Evolutionary conservation across 306 rosid species (phyloP).

Genomic region (Cicer yamashitae): DNA sequence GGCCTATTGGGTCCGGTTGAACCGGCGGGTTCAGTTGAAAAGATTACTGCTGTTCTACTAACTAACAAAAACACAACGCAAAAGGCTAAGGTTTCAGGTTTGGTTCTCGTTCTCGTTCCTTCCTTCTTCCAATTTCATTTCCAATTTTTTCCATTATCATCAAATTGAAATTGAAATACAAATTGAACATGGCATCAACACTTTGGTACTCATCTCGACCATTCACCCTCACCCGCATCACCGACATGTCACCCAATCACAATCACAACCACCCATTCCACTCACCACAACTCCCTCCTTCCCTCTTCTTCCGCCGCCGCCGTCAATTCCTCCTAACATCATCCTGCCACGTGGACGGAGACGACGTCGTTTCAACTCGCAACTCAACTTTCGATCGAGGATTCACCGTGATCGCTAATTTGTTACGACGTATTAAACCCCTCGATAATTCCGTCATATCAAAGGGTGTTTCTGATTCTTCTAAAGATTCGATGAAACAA

Average conservation of each 20-base stretch:
- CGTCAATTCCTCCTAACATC: conserved; percentile 40
- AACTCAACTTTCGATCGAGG: conserved; percentile 76
- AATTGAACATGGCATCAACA: conserved; percentile 54
- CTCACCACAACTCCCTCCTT: conserved; percentile 38
- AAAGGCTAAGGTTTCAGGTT: no score
- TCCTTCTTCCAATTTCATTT: neutral
- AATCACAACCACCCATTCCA: conserved; percentile 52
- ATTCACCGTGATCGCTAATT: conserved; percentile 80
- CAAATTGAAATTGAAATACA: neutral
- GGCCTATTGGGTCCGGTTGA: no score
- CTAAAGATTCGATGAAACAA: conserved; percentile 92
- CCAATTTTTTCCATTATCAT: neutral
- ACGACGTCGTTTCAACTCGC: conserved; percentile 84
- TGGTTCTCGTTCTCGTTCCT: neutral
- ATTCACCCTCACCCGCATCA: conserved; percentile 63
- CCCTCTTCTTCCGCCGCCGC: conserved; percentile 33
- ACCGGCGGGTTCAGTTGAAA: no score
- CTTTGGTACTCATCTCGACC: conserved; percentile 60
- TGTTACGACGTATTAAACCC: conserved; percentile 86
- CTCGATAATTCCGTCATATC: conserved; percentile 83
- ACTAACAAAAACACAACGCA: no score
- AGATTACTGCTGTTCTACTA: no score
- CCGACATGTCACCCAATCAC: conserved; percentile 52
- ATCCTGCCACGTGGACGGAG: conserved; percentile 76
- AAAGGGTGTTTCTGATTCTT: conserved; percentile 77